Percentiles rank a stretch among this genome's conserved stretches.
Evolutionary conservation across 352 stramenopile species (phyloP).

Genomic region (Phytophthora cajani): DNA sequence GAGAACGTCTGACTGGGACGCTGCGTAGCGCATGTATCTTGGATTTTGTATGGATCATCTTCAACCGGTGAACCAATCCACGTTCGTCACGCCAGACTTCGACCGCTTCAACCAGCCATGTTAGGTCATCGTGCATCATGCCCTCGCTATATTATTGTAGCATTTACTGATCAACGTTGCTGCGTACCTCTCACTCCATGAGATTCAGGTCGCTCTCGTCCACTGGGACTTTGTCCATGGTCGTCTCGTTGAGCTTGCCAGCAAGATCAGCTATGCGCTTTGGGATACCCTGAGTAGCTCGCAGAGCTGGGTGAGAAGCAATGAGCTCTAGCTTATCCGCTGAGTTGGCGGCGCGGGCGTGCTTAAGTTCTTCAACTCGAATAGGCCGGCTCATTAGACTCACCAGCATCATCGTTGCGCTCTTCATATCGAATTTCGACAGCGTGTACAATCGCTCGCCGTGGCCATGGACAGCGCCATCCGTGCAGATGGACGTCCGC

Average conservation of each 20-base stretch:
- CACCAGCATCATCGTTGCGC: slow-evolving; percentile 75
- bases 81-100: neutral
- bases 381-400: slow-evolving; percentile 79
- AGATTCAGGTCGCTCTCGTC: slow-evolving; percentile 42
- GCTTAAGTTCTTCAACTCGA: slow-evolving; percentile 71
- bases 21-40: neutral
- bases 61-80: neutral
- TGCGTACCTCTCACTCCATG: slow-evolving; percentile 36
- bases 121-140: neutral
- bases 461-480: slow-evolving; percentile 71
- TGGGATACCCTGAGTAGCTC: slow-evolving; percentile 66
- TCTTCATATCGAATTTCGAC: slow-evolving; percentile 74
- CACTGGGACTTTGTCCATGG: slow-evolving; percentile 71
- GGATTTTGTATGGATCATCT: neutral
- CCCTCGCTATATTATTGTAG: slow-evolving; percentile 27
- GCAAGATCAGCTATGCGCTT: slow-evolving; percentile 79
- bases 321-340: slow-evolving; percentile 80
- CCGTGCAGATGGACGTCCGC: slow-evolving; percentile 61
- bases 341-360: slow-evolving; percentile 33
- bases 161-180: slow-evolving; percentile 1
- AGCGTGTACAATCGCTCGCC: slow-evolving; percentile 75
- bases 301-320: slow-evolving; percentile 68
- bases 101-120: no score
- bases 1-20: slow-evolving; percentile 7
- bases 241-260: slow-evolving; percentile 66